Conservation (phyloP, 78 protist species). For the Cyanophora paradoxa region DNA sequence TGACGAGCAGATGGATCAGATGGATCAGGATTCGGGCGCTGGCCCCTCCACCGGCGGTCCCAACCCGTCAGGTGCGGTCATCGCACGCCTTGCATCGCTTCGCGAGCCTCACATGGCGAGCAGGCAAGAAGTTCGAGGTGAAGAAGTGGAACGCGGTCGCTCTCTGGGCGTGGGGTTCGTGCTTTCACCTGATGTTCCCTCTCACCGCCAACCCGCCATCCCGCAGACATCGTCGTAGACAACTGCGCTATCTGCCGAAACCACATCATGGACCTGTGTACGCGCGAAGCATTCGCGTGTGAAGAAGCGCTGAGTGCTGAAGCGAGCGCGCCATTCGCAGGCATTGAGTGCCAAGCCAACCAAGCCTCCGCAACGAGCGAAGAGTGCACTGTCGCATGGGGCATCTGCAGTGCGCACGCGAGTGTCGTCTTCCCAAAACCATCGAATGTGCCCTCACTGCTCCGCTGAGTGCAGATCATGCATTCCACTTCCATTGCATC, state of each 20-base stretch:
- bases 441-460: background rate
- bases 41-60: too few species aligned
- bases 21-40: too few species aligned
- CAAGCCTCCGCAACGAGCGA: constrained; percentile 84
- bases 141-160: constrained; percentile 97
- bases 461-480: constrained; percentile 55
- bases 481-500: constrained; percentile 97
- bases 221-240: constrained; percentile 81
- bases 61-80: too few species aligned
- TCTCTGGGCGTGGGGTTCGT: constrained; percentile 90
- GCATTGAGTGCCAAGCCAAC: constrained; percentile 95
- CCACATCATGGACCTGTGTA: constrained; percentile 90
- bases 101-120: too few species aligned
- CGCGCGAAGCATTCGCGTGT: background rate
- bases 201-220: background rate
- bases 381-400: constrained; percentile 97
- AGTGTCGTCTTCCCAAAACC: background rate
- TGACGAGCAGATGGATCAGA: too few species aligned
- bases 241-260: constrained; percentile 96
- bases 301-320: too few species aligned
- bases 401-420: constrained; percentile 91
- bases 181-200: background rate
- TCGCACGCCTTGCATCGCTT: too few species aligned
- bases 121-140: constrained; percentile 75
- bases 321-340: too few species aligned